Percentiles rank a stretch among this genome's conserved stretches.
Conservation (phyloP, 768 basidiomycete genomes). For the Pisolithus albus region DNA sequence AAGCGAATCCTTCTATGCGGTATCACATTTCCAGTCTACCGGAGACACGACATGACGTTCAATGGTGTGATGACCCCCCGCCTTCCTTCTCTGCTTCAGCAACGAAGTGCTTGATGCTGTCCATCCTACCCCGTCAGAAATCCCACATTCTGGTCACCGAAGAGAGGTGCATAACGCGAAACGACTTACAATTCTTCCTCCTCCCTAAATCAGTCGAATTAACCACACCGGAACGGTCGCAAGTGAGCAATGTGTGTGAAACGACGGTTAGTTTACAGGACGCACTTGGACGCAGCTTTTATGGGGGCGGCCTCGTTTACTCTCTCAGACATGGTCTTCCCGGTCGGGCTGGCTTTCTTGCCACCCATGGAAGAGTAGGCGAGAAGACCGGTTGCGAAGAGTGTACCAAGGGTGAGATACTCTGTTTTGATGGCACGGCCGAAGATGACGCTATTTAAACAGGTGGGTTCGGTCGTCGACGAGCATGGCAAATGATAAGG, state of each 20-base stretch:
- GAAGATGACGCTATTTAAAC: slow-evolving; percentile 54
- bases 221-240: neutral
- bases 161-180: slow-evolving; percentile 3
- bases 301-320: slow-evolving; percentile 61
- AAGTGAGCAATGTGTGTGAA: neutral
- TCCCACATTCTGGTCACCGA: slow-evolving; percentile 25
- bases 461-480: slow-evolving; percentile 1
- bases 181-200: slow-evolving; percentile 77
- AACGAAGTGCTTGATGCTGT: slow-evolving; percentile 75
- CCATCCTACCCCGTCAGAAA: slow-evolving; percentile 39
- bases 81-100: slow-evolving; percentile 78
- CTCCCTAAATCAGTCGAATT: slow-evolving; percentile 42
- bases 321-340: slow-evolving; percentile 43
- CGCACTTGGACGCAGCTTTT: slow-evolving; percentile 63
- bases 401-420: slow-evolving; percentile 66
- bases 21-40: slow-evolving; percentile 1
- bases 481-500: neutral
- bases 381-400: slow-evolving; percentile 50
- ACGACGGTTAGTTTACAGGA: slow-evolving; percentile 8
- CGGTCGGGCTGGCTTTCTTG: slow-evolving; percentile 38
- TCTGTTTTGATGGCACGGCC: slow-evolving; percentile 79
- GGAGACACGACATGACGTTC: neutral
- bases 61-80: slow-evolving; percentile 27
- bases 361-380: slow-evolving; percentile 51
- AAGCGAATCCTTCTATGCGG: slow-evolving; percentile 1